A percentile compares a stretch with the other conserved stretches of the same genome.
Evolutionary conservation across 805 yeast species (phyloP).

Genomic region (Candida ficus): DNA sequence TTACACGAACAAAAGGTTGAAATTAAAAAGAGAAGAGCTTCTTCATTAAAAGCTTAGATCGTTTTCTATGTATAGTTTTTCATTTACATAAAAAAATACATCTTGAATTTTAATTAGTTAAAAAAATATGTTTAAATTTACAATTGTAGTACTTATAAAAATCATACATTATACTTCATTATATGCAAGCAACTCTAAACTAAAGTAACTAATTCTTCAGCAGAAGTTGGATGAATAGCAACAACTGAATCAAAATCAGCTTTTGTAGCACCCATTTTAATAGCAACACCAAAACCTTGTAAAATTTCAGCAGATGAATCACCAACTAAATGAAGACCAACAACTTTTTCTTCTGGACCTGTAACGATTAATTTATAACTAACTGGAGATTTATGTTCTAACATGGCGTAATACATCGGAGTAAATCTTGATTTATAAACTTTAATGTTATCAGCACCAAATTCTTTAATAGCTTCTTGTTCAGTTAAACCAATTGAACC

Average conservation of each 20-base stretch:
- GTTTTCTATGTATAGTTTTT: constrained; percentile 1
- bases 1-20: constrained; percentile 97
- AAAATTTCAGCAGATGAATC: constrained; percentile 86
- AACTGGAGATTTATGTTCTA: constrained; percentile 75
- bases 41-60: constrained; percentile 84
- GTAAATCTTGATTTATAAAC: constrained; percentile 78
- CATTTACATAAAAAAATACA: constrained; percentile 8
- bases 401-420: constrained; percentile 90
- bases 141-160: background rate
- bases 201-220: constrained; percentile 91
- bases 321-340: constrained; percentile 92
- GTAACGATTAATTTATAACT: constrained; percentile 76
- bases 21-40: constrained; percentile 99
- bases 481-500: constrained; percentile 90
- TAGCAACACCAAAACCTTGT: constrained; percentile 98
- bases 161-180: background rate
- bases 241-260: constrained; percentile 92
- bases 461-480: constrained; percentile 68
- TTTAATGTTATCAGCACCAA: constrained; percentile 76
- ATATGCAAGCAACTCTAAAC: constrained; percentile 14
- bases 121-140: background rate
- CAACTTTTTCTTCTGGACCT: constrained; percentile 85
- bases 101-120: constrained; percentile 9
- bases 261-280: constrained; percentile 99
- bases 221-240: constrained; percentile 98